Evolutionary conservation across 2,329 filamentous ascomycete species (phyloP), one percentile per base, ranked within the genome.

Genomic region (Sphaerostilbella broomeana): DNA sequence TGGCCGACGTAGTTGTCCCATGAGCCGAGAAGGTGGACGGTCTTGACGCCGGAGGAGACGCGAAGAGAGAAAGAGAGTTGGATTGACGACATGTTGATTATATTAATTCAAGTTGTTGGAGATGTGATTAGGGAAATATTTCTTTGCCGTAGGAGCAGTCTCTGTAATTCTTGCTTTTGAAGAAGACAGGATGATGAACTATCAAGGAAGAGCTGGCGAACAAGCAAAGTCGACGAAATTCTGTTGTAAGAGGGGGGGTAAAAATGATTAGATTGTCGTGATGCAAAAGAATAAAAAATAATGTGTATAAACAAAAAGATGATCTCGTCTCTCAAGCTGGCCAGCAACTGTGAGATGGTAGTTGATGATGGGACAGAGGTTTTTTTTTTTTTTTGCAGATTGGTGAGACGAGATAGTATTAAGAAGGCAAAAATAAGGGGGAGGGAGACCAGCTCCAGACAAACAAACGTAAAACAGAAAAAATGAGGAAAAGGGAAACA

Each of bases 1-100:
- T 95, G 90, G 52, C 87, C 86, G 54, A 78, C 74, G 77, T 98
- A 98, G 75, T 86, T 86, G 74, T 98, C 92, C 90, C 90, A 98
- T 53, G 90, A 97, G 59, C 90, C 90, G 68, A 97, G 84, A 53
- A 98, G 77, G 64, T 97, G 90, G 62, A 95, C 90, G 59, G 89
- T 90, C 80, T 95, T 95, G 77, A 94, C 87, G 70, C 88, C 87
- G 62, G 86, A 81, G 61, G 89, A 95, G 64, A 94, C 94, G 72
- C 89, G 87, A 65, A 97, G 86, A 65, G 84, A 83, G 72, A 97
- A 97, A 62, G 88, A 90, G 54, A 95, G 82, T 71, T 95, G 90
- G 68, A 92, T 81, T 63, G 87, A 74, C 67, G 89, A 82, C 87
- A 94, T 94, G 71, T 62, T 81, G 64, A 59, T 35, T 42, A 35